Percentiles rank a stretch among this genome's conserved stretches.
These are phyloP conservation scores for Cordyceps cicadae DNA, from an alignment of 2,329 filamentous ascomycete species.

Conservation along the genomic window DNA sequence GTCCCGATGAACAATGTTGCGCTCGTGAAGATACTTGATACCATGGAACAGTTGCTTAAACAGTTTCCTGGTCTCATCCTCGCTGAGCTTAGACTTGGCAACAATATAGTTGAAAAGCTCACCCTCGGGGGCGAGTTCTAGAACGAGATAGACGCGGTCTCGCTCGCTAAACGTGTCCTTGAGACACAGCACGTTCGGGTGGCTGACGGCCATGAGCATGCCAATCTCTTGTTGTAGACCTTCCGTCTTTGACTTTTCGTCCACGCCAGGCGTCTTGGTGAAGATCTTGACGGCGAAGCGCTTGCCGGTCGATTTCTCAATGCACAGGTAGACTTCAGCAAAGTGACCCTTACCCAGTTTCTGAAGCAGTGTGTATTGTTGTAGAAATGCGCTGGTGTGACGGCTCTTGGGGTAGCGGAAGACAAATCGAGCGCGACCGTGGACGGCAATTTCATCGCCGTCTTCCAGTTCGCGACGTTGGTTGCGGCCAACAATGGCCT, in stretches of 20 bases:
- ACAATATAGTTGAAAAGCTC: constrained; percentile 96
- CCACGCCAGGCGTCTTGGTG: constrained; percentile 72
- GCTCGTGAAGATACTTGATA: constrained; percentile 92
- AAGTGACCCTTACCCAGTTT: constrained; percentile 93
- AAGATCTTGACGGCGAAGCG: constrained; percentile 93
- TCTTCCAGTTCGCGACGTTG: constrained; percentile 82
- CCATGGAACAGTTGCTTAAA: constrained; percentile 90
- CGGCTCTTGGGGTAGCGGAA: constrained; percentile 80
- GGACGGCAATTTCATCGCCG: constrained; percentile 80
- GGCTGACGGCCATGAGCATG: constrained; percentile 92
- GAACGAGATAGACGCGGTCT: constrained; percentile 81
- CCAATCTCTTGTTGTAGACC: constrained; percentile 92
- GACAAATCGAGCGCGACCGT: constrained; percentile 77
- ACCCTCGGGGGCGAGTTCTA: constrained; percentile 85
- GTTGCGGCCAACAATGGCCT: constrained; percentile 83
- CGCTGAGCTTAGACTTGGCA: constrained; percentile 77
- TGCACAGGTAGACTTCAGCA: constrained; percentile 83
- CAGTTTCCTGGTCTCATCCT: constrained; percentile 75
- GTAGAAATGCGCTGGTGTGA: constrained; percentile 67
- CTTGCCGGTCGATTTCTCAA: constrained; percentile 74
- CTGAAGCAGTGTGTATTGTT: constrained; percentile 77
- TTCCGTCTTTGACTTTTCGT: constrained; percentile 76
- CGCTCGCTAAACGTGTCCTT: constrained; percentile 93
- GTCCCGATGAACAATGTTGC: constrained; percentile 93
- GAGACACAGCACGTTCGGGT: constrained; percentile 84